phyloP scores from a whole-genome alignment of 768 basidiomycete genomes.

The Tubosaeta brunneosetosa region DNA sequence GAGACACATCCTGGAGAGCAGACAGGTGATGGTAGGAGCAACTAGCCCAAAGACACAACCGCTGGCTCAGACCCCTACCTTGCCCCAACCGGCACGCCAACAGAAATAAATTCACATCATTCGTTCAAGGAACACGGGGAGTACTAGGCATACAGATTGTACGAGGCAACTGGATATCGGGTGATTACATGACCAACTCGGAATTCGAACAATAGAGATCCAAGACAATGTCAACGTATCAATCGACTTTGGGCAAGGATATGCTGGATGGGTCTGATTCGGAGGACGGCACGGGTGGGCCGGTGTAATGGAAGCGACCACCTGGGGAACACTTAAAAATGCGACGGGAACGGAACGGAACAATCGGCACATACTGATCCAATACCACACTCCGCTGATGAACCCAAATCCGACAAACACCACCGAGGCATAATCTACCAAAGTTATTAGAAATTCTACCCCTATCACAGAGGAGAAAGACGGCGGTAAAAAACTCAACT shows the following conservation, averaged over 20 bases:
- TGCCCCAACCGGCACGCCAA: no score
- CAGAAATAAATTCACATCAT: no score
- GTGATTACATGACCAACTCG: neutral
- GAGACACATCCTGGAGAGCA: no score
- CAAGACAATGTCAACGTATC: neutral
- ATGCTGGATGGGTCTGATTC: slow-evolving; percentile 2
- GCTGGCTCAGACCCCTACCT: no score
- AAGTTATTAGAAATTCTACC: no score
- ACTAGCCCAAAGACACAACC: no score
- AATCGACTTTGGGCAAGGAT: neutral
- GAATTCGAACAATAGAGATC: neutral
- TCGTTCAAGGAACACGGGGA: no score
- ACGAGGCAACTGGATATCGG: neutral
- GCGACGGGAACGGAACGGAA: neutral
- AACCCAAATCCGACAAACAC: slow-evolving; percentile 60
- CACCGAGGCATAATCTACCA: slow-evolving; percentile 59
- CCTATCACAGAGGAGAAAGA: neutral
- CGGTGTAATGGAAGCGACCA: slow-evolving; percentile 40
- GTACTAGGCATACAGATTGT: no score
- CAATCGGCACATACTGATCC: slow-evolving; percentile 40
- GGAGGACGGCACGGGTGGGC: slow-evolving; percentile 35
- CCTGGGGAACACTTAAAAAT: slow-evolving; percentile 22
- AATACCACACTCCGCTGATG: slow-evolving; percentile 59
- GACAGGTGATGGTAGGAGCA: no score
- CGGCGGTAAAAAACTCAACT: slow-evolving; percentile 19